Evolutionary conservation across 2,329 filamentous ascomycete genomes (phyloP).

Genomic region (Pyrenochaeta sp.): DNA sequence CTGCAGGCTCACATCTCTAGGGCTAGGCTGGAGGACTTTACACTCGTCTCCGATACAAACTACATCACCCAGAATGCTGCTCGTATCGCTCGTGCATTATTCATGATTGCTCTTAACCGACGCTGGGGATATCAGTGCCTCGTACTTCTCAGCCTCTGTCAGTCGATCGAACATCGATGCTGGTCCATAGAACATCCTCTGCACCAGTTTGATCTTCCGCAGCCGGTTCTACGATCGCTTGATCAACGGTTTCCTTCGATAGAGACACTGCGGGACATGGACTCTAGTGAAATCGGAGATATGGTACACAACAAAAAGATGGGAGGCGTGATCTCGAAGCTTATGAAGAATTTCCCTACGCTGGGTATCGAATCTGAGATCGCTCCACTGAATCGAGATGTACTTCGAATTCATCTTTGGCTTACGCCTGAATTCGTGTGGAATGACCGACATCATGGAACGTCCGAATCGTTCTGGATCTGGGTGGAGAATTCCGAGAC

Average conservation of each 20-base stretch:
- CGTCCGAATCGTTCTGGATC: slow-evolving; percentile 95
- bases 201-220: slow-evolving; percentile 90
- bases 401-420: slow-evolving; percentile 86
- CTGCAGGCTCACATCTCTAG: slow-evolving; percentile 94
- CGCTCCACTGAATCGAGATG: slow-evolving; percentile 92
- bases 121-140: slow-evolving; percentile 96
- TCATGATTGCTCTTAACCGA: slow-evolving; percentile 96
- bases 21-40: slow-evolving; percentile 89
- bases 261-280: slow-evolving; percentile 91
- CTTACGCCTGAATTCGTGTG: slow-evolving; percentile 90
- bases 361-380: slow-evolving; percentile 92
- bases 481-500: slow-evolving; percentile 99
- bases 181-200: slow-evolving; percentile 97
- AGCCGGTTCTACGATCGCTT: slow-evolving; percentile 81
- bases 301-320: slow-evolving; percentile 91
- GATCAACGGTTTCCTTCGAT: slow-evolving; percentile 84
- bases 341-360: slow-evolving; percentile 92
- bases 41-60: slow-evolving; percentile 86
- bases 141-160: slow-evolving; percentile 88
- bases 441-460: slow-evolving; percentile 94
- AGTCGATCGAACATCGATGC: slow-evolving; percentile 94
- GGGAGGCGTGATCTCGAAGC: slow-evolving; percentile 79
- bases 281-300: slow-evolving; percentile 84
- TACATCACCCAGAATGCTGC: slow-evolving; percentile 97
- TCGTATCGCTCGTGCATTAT: slow-evolving; percentile 91